phyloP scores from a whole-genome alignment of 2,329 filamentous ascomycete genomes.

The Blumeria graminis region DNA sequence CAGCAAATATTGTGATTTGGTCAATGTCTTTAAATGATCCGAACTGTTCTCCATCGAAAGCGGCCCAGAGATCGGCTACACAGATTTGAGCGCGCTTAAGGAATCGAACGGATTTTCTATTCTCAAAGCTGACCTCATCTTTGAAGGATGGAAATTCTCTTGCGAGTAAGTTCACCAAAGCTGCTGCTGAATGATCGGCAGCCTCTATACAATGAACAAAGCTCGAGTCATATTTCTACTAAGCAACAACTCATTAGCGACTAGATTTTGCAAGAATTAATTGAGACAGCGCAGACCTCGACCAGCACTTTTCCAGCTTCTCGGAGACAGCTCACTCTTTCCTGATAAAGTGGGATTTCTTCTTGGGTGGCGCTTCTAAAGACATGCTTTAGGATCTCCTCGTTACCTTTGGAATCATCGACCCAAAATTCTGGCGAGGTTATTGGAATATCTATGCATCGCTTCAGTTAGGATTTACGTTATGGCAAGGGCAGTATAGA shows the following conservation, averaged over 20 bases:
- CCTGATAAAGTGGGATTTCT: constrained; percentile 59
- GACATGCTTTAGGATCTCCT: constrained; percentile 48
- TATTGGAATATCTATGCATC: constrained; percentile 48
- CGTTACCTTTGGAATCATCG: constrained; percentile 48
- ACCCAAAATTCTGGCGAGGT: constrained; percentile 76
- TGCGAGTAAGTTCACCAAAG: constrained; percentile 65
- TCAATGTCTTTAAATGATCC: constrained; percentile 77
- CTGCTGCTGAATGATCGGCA: constrained; percentile 57
- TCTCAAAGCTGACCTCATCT: constrained; percentile 56
- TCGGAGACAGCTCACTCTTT: constrained; percentile 55
- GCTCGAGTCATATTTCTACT: constrained; percentile 49
- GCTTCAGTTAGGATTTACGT: constrained; percentile 6
- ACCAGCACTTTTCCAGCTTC: constrained; percentile 65
- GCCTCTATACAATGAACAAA: constrained; percentile 49
- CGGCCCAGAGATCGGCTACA: constrained; percentile 90
- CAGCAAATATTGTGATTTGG: constrained; percentile 95
- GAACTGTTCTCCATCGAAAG: constrained; percentile 59
- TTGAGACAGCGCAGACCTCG: constrained; percentile 28
- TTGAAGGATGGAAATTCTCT: constrained; percentile 53
- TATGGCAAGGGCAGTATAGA: not conserved
- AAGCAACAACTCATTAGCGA: not conserved
- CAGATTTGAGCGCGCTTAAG: constrained; percentile 92
- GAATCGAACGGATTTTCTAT: constrained; percentile 47
- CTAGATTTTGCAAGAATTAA: too few relatives aligned
- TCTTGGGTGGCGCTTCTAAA: constrained; percentile 76